Percentiles rank a stretch among this genome's conserved stretches.
Conservation (phyloP, 2,329 filamentous ascomycete species). For the Aspergillus pseudoglaucus region DNA sequence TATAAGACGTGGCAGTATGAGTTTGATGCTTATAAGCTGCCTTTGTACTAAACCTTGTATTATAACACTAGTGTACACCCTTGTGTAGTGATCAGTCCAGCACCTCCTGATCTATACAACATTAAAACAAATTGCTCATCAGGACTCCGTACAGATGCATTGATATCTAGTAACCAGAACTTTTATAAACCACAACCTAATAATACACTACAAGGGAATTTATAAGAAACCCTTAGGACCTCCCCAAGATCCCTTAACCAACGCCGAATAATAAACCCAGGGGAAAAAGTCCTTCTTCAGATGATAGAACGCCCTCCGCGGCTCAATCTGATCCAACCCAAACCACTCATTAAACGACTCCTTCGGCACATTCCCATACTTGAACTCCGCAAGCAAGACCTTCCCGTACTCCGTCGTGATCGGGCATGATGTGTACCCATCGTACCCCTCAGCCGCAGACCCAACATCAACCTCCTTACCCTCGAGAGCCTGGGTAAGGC, state of each 20-base stretch:
- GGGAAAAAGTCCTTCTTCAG: constrained; percentile 63
- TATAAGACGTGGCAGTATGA: background rate
- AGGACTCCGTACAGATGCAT: background rate
- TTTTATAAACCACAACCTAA: no score
- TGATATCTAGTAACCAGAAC: no score
- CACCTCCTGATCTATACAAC: no score
- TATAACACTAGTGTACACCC: background rate
- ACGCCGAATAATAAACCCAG: constrained; percentile 56
- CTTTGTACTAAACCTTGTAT: background rate
- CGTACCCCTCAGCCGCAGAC: constrained; percentile 33
- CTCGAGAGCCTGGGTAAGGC: constrained; percentile 42
- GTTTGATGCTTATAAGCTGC: background rate
- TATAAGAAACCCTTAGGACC: constrained; percentile 46
- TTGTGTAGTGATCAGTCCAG: no score
- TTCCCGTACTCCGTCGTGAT: constrained; percentile 54
- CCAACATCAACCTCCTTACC: constrained; percentile 36
- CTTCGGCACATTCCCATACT: constrained; percentile 57
- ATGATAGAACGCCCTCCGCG: constrained; percentile 54
- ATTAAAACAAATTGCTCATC: background rate
- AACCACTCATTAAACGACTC: constrained; percentile 54
- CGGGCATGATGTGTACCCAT: constrained; percentile 53
- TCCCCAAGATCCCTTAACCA: constrained; percentile 58
- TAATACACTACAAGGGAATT: no score
- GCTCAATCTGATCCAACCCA: constrained; percentile 52
- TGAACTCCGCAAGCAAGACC: constrained; percentile 60